Conservation (phyloP, 768 basidiomycete species). For the Mycena capillaripes region DNA sequence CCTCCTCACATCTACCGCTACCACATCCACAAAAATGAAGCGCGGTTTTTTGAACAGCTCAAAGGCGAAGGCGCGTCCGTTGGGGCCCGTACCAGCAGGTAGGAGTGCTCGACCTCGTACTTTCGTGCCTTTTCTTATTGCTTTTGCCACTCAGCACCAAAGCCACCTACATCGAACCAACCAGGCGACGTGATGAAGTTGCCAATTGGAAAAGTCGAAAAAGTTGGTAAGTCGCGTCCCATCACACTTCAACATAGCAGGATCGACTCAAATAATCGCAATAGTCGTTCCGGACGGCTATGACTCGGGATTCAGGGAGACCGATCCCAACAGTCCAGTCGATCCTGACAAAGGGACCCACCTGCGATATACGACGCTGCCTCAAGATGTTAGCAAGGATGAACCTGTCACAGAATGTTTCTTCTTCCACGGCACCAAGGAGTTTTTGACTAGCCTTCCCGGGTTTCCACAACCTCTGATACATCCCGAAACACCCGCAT, state of each 20-base stretch:
- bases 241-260: not conserved
- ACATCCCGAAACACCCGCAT: conserved; percentile 6
- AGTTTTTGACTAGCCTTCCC: conserved; percentile 23
- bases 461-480: conserved; percentile 35
- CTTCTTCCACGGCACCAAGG: conserved; percentile 25
- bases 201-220: conserved; percentile 13
- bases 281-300: not conserved
- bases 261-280: too few relatives aligned
- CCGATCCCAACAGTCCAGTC: not conserved
- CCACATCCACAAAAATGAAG: conserved; percentile 28
- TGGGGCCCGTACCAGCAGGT: not conserved
- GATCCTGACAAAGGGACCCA: not conserved
- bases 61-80: conserved; percentile 27
- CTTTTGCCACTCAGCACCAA: not conserved
- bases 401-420: conserved; percentile 28
- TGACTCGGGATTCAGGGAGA: not conserved
- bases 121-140: not conserved
- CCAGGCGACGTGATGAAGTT: not conserved
- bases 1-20: too few relatives aligned
- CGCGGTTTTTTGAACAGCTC: conserved; percentile 42
- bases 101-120: not conserved
- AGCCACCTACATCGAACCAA: not conserved
- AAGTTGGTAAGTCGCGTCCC: conserved; percentile 1
- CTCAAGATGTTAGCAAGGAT: not conserved
- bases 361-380: conserved; percentile 10